Percentiles rank a stretch among this genome's conserved stretches.
These are phyloP conservation scores for Flaveria linearis DNA, from an alignment of 129 eudicot species.

Conservation along the genomic window DNA sequence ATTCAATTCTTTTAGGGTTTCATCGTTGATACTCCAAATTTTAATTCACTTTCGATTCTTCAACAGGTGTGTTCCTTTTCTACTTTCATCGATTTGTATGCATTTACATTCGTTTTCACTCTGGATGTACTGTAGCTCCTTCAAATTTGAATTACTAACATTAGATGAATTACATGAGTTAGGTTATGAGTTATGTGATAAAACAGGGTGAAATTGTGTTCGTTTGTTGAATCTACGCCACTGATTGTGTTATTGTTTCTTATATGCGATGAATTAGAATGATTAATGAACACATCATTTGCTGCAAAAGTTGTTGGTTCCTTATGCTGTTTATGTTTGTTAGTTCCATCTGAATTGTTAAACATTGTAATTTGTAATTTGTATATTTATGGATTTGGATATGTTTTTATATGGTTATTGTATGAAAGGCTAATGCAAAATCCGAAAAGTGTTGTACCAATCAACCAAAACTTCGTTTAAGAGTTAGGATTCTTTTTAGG, in stretches of 20 bases:
- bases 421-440: too few relatives aligned
- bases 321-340: too few relatives aligned
- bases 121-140: background rate
- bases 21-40: slow-evolving; percentile 3
- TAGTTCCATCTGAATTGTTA: too few relatives aligned
- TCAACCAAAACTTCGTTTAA: too few relatives aligned
- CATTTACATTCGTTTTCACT: slow-evolving; percentile 8
- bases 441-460: too few relatives aligned
- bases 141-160: too few relatives aligned
- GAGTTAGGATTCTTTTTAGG: too few relatives aligned
- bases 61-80: slow-evolving; percentile 34
- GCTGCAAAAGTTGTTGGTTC: too few relatives aligned
- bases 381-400: too few relatives aligned
- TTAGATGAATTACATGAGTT: background rate
- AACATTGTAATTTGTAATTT: too few relatives aligned
- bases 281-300: too few relatives aligned
- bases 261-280: slow-evolving; percentile 21
- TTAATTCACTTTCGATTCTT: slow-evolving; percentile 7
- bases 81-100: background rate
- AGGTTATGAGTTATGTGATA: background rate
- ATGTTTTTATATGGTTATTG: too few relatives aligned
- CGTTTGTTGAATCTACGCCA: background rate
- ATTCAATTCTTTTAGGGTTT: slow-evolving; percentile 18
- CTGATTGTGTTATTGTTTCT: slow-evolving; percentile 1
- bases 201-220: background rate